Evolutionary conservation across 148 eudicot genomes (phyloP).

Genomic region (Rhododendron ferrugineum): DNA sequence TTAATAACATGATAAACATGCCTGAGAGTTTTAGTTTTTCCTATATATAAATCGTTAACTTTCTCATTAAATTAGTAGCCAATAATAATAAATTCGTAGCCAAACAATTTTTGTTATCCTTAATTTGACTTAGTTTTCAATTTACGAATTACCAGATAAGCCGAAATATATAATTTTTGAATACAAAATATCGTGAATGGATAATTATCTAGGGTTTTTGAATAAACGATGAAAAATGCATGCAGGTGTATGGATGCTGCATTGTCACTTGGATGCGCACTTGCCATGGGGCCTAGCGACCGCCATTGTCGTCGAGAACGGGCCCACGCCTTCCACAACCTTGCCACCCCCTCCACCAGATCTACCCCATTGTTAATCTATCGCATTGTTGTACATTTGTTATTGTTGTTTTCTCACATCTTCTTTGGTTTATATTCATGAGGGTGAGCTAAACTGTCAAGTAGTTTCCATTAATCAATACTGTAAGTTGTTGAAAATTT

Average conservation of each 20-base stretch:
- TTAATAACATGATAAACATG: no score
- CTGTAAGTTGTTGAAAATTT: no score
- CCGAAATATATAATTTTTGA: background rate
- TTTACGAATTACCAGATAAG: background rate
- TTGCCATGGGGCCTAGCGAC: slow-evolving; percentile 37
- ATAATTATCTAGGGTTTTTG: background rate
- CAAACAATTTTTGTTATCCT: background rate
- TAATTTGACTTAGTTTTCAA: no score
- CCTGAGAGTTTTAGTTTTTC: background rate
- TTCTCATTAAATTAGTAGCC: no score
- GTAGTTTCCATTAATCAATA: no score
- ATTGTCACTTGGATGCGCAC: slow-evolving; percentile 46
- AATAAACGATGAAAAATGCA: background rate
- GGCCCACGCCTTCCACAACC: slow-evolving; percentile 26
- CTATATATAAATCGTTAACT: background rate
- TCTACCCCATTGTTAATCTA: slow-evolving; percentile 26
- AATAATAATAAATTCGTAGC: background rate
- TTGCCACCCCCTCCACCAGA: slow-evolving; percentile 37
- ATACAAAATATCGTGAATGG: background rate
- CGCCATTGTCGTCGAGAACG: slow-evolving; percentile 35
- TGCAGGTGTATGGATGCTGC: slow-evolving; percentile 34
- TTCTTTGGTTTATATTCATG: background rate
- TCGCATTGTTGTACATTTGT: background rate
- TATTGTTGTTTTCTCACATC: background rate
- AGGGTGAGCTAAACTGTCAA: no score